Evolutionary conservation across 345 rosid genomes (phyloP).

Genomic region (Mercurialis annua): DNA sequence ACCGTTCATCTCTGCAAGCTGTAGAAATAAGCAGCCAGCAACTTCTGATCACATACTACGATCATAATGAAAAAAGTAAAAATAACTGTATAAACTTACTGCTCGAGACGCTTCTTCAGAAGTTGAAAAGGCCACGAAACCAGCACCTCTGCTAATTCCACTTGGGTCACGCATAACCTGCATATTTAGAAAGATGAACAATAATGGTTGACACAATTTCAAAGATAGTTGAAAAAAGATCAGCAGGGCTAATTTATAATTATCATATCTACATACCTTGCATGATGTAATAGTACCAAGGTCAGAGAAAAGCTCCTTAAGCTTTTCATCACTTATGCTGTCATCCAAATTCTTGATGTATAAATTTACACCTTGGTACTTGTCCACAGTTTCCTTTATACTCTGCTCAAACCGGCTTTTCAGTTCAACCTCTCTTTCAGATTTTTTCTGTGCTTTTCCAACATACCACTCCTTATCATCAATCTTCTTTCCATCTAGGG

Average conservation of each 20-base stretch:
- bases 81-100: conserved; percentile 45
- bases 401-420: conserved; percentile 70
- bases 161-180: conserved; percentile 83
- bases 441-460: conserved; percentile 89
- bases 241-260: background rate
- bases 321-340: conserved; percentile 77
- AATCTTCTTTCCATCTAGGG: conserved; percentile 70
- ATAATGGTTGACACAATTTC: background rate
- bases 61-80: too few species aligned
- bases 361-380: conserved; percentile 75
- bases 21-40: conserved; percentile 4
- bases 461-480: conserved; percentile 92
- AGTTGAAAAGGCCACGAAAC: conserved; percentile 74
- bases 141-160: conserved; percentile 76
- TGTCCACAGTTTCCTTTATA: conserved; percentile 78
- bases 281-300: conserved; percentile 80
- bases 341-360: conserved; percentile 83
- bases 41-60: too few species aligned
- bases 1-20: conserved; percentile 82
- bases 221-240: too few species aligned
- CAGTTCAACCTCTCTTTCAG: conserved; percentile 77
- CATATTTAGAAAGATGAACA: background rate
- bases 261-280: conserved; percentile 46
- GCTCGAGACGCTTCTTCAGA: conserved; percentile 84
- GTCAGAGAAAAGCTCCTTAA: conserved; percentile 76